Conservation (phyloP, 768 basidiomycete genomes). For the Austroboletus festivus region DNA sequence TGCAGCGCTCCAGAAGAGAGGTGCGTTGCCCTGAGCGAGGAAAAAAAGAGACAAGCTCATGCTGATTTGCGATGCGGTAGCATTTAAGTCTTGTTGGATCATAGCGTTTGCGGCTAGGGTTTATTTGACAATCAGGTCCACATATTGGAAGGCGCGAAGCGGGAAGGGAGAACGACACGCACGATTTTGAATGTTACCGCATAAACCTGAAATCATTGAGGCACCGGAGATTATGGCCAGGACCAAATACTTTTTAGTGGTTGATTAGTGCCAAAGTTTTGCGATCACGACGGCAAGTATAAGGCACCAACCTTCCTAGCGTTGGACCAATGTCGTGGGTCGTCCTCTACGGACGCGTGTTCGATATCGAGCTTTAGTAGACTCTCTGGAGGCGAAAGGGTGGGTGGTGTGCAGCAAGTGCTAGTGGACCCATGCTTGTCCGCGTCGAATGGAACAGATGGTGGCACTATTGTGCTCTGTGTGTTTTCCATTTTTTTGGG, state of each 20-base stretch:
- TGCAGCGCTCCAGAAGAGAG: conserved; percentile 31
- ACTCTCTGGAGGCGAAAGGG: neutral
- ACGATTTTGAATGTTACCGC: conserved; percentile 31
- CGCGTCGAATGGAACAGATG: neutral
- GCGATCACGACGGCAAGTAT: no score
- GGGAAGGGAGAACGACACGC: neutral
- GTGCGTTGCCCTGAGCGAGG: conserved; percentile 58
- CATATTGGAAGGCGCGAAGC: neutral
- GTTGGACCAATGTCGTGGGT: conserved; percentile 60
- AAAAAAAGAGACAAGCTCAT: conserved; percentile 72
- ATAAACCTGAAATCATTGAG: conserved; percentile 29
- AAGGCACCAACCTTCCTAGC: conserved; percentile 44
- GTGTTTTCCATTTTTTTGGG: no score
- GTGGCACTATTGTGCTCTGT: neutral
- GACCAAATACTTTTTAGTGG: conserved; percentile 11
- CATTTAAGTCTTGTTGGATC: conserved; percentile 60
- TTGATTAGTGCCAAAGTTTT: neutral
- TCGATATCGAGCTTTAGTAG: conserved; percentile 33
- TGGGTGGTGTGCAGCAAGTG: neutral
- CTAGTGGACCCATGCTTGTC: neutral
- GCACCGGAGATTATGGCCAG: conserved; percentile 27
- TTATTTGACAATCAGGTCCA: neutral
- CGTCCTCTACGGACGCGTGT: conserved; percentile 49
- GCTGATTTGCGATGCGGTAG: conserved; percentile 61
- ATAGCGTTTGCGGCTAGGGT: conserved; percentile 60